phyloP scores from a whole-genome alignment of 2,329 filamentous ascomycete species.

The Bipolaris zeicola region DNA sequence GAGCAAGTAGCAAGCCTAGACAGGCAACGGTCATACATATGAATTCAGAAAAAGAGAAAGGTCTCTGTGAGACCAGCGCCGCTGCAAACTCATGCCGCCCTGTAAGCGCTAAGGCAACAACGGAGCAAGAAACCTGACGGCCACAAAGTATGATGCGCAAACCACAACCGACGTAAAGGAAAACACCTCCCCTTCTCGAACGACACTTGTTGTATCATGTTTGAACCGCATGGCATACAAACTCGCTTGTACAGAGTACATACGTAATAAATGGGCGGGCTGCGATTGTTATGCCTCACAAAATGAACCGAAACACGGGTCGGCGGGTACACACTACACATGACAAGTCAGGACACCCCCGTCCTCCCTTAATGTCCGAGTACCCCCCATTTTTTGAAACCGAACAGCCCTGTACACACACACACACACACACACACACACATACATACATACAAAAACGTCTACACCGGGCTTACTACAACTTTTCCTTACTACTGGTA shows the following conservation, averaged over 20 bases:
- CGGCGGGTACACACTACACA: too few species aligned
- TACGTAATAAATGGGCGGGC: not conserved
- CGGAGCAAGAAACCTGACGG: not conserved
- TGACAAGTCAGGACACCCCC: too few species aligned
- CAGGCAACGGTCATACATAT: conserved; percentile 33
- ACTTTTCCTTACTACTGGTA: not conserved
- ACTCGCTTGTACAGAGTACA: not conserved
- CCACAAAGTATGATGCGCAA: not conserved
- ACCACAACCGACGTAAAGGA: not conserved
- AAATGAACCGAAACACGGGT: too few species aligned
- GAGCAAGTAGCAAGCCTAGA: conserved; percentile 24
- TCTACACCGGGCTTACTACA: not conserved
- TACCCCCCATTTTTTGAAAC: too few species aligned
- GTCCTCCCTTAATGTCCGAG: too few species aligned
- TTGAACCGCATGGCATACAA: not conserved
- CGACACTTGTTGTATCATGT: not conserved
- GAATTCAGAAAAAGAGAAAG: not conserved
- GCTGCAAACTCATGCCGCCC: not conserved
- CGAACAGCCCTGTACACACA: too few species aligned
- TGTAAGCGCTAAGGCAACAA: not conserved
- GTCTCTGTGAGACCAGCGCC: too few species aligned
- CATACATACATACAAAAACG: too few species aligned
- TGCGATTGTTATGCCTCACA: not conserved
- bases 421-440: too few species aligned
- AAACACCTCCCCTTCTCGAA: not conserved